Base-by-base conservation (phyloP, 306 rosid genomes). In the Pueraria montana region DNA sequence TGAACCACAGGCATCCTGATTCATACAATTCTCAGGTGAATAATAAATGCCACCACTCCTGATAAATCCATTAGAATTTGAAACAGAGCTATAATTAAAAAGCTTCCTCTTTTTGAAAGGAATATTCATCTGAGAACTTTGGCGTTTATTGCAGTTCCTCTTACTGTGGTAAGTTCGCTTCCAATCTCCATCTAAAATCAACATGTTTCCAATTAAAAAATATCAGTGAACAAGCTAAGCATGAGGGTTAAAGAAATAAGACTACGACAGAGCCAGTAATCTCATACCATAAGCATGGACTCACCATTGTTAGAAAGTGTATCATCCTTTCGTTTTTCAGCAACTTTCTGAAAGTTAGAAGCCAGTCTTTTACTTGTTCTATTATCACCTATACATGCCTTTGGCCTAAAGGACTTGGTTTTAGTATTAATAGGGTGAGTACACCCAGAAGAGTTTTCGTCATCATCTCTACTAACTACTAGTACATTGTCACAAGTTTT, bases 401-500 rank as follows among this genome's bases (percentile, higher is more conserved):
- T 85, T 21, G 87, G 67, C 89, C 88, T 87, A 59, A 77, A 70
- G 68, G 89, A 78, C 88, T 83, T 90, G 52, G 79, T 78, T 76
- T 86, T 61, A 59, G 74, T 23, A 69, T 80, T 78, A 68, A 84
- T 71, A 53, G 90, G 90, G 89, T 89, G 89, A 86, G 87, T 89
- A 74, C 93, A 90, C 91, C 93, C 90, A 40, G 89, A 90, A 84
- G 86, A 86, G 58, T 89, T 93, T 90, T 93, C 96, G 84, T 93
- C 97, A 90, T 93, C 96, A 90, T 93, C 97, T 91, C 96, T 93
- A 91, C 89, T 87, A 88, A 84, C 89, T 91, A 91, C 69, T 63
- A 86, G 83, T 86, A 84, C 83, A 87, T 90, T 80, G 81, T 86
- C 91, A 86, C 88, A 82, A 74, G 74, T 64, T 21, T 79, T 78